Conservation (phyloP, 2,329 filamentous ascomycete species). For the Hymenoscyphus infarciens region DNA sequence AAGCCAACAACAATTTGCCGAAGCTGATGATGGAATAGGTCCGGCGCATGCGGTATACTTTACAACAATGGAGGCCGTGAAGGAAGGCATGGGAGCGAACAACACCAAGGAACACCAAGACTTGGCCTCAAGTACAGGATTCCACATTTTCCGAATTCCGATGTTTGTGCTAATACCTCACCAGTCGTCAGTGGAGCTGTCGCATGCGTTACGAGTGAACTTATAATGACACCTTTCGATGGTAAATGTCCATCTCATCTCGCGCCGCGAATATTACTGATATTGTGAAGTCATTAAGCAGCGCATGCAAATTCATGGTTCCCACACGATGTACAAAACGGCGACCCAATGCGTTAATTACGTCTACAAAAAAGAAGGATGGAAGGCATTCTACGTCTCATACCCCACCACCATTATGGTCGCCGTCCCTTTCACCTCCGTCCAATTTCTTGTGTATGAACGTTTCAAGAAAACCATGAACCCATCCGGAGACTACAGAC, state of each 20-base stretch:
- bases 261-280: constrained; percentile 19
- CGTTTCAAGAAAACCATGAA: constrained; percentile 94
- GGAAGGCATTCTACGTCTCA: constrained; percentile 94
- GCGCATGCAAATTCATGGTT: constrained; percentile 97
- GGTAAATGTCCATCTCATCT: constrained; percentile 49
- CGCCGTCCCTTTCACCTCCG: constrained; percentile 95
- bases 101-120: constrained; percentile 51
- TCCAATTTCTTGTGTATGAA: constrained; percentile 97
- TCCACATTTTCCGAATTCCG: constrained; percentile 29
- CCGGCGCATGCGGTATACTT: constrained; percentile 98
- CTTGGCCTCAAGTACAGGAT: constrained; percentile 50
- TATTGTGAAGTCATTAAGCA: constrained; percentile 83
- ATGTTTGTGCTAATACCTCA: constrained; percentile 36
- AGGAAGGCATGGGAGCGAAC: constrained; percentile 93
- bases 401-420: constrained; percentile 97
- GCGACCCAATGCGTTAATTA: constrained; percentile 83
- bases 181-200: constrained; percentile 87
- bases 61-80: constrained; percentile 95
- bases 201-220: constrained; percentile 95
- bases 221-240: constrained; percentile 99
- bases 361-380: constrained; percentile 82
- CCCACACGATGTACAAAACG: constrained; percentile 78
- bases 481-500: constrained; percentile 80
- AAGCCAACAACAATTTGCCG: constrained; percentile 9
- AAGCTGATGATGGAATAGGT: constrained; percentile 51